Evolutionary conservation across 306 rosid genomes (phyloP), one percentile per base, ranked within the genome.

Genomic region (Fagus sylvatica): DNA sequence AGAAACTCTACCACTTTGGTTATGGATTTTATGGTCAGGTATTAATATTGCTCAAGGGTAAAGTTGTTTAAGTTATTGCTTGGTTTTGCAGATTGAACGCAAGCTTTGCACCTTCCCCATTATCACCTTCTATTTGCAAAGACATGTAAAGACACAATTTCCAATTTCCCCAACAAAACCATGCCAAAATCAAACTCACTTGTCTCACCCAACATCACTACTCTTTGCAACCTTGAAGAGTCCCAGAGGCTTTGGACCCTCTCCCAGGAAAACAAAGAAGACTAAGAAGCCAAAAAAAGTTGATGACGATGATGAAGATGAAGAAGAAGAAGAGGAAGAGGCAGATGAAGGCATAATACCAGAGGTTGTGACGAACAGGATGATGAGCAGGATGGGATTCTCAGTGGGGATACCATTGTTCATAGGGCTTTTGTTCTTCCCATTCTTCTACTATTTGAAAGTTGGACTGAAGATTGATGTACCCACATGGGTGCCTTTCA

Each of bases 401-500:
- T 80, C 97, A 3, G 97, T 94, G 17, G 98, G 98, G 46, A 81
- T 82, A 53, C 98, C 98, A 39, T 48, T 94, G 54, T 75, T 83
- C 12, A 57, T 79, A 60, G 98, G 98, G 68, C 84, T 94, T 7
- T 60, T 92, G 88, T 94, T 94, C 73, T 94, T 94, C 80, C 97
- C 97, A 1, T 88, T 92, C 74, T 94, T 90, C 54, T 90, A 94
- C 79, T 90, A 89, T 67, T 89, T 94, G 68, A 94, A 92, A 81
- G 97, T 90, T 68, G 97, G 83, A 3, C 41, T 90, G 81, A 90
- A 92, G 75, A 86, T 90, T 69, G 98, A 94, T 81, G 94, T 92
- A 57, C 96, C 98, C 32, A 85, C 88, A 51, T 92, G 98, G 97
- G 94, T 94, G n/a, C 97, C 98, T 36, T 89, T 92, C 85, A 88